A percentile compares a stretch with the other conserved stretches of the same genome.
Conservation (phyloP, 1,284 basidiomycete genomes). For the Ganoderma resinaceum region DNA sequence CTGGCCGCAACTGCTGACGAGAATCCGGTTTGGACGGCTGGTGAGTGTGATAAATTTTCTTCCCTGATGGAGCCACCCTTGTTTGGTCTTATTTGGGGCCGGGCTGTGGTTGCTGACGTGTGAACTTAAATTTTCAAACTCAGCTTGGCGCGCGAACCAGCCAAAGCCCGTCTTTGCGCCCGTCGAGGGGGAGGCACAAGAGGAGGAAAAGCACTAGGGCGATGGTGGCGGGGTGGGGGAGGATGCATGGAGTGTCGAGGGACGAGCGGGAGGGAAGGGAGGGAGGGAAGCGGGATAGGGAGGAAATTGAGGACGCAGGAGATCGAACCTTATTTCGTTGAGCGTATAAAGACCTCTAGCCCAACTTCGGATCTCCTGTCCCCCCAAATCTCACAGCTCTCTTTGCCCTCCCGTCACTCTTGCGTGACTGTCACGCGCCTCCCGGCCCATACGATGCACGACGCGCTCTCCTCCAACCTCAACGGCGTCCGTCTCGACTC, state of each 20-base stretch:
- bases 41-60: slow-evolving; percentile 53
- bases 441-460: slow-evolving; percentile 39
- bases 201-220: slow-evolving; percentile 58
- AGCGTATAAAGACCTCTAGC: slow-evolving; percentile 77
- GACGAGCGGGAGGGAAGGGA: slow-evolving; percentile 31
- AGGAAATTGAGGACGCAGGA: slow-evolving; percentile 64
- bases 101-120: slow-evolving; percentile 67
- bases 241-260: slow-evolving; percentile 25
- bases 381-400: slow-evolving; percentile 67
- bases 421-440: slow-evolving; percentile 52
- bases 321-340: slow-evolving; percentile 82
- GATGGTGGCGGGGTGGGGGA: slow-evolving; percentile 22
- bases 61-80: slow-evolving; percentile 39
- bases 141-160: slow-evolving; percentile 85
- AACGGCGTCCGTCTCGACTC: slow-evolving; percentile 53
- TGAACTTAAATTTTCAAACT: slow-evolving; percentile 61
- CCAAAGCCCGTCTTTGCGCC: slow-evolving; percentile 79
- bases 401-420: slow-evolving; percentile 39
- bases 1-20: slow-evolving; percentile 80
- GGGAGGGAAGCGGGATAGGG: slow-evolving; percentile 34
- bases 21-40: slow-evolving; percentile 84
- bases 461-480: slow-evolving; percentile 42
- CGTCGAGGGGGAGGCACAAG: slow-evolving; percentile 56
- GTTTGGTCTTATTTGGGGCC: slow-evolving; percentile 54
- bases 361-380: slow-evolving; percentile 73